Base-by-base conservation (phyloP, 805 yeast species). In the Candida sakaeoensis region DNA sequence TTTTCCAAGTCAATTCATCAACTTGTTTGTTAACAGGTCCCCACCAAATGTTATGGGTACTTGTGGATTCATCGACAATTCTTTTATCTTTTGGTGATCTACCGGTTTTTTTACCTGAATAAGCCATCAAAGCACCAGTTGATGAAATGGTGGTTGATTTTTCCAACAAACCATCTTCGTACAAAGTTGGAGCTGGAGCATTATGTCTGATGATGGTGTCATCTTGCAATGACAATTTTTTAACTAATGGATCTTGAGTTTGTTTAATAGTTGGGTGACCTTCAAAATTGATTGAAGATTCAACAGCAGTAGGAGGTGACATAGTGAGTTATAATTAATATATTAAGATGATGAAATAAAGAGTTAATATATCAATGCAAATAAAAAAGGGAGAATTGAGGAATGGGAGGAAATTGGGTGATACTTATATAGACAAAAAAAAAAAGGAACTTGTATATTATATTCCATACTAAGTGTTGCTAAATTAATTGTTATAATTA, bases 71-170 rank as follows among this genome's bases (percentile, higher is more conserved):
- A 56, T 90, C 97, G 47, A 91, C 97, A 63, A 91, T 87, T 72
- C 99, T 85, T 68, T 91, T 91, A 71, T 91, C 99, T 73, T 85
- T 86, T 62, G 99, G 99, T 25, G 97, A 91, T 70, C 99, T 84
- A 57, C 99, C 99, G 40, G 98, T 91, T 72, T 91, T 91, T 51
- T 79, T 72, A 59, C 99, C 99, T 15, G 96, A 88, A 70, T 80
- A 90, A 35, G 99, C 98, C 66, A 91, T 84, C 51, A 91, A 75
- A 35, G 98, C 96, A 61, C 99, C 99, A 33, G 95, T 75, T 22
- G 95, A 82, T 13, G 95, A 80, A 53, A 91, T 84, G 42, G 95
- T 89, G 31, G 97, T 90, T 44, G 95, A 90, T 56, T 78, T 79
- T 70, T 91, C 99, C 50, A 77, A 70, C 46, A 91, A 74, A 47